Base-by-base conservation (phyloP, 148 eudicot species). In the Rhododendron ferrugineum region DNA sequence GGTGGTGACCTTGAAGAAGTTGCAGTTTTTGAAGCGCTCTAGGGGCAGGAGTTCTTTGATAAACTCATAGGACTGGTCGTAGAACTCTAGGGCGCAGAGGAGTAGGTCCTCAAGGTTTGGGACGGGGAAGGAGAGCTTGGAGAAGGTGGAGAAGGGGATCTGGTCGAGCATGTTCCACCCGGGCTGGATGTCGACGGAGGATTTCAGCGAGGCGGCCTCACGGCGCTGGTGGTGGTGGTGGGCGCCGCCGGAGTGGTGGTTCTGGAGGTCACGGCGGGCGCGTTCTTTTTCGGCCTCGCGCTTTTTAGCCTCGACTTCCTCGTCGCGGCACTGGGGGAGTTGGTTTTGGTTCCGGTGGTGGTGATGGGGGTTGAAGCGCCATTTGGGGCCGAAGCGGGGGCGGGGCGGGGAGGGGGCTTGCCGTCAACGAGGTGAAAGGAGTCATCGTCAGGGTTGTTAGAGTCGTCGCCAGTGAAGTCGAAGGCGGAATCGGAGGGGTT, bases 91-190 rank as follows among this genome's bases (percentile, higher is more conserved):
- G 0, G 88, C 89, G 20, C 98, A 95, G 26, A 92, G 83, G 18
- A 94, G 79, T 2, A 95, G 81, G 28, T 95, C 99, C 28, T 95
- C 98, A 0, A 98, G 99, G 20, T 96, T 98, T 0, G 93, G 92
- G 4, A 96, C 98, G 0, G 92, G 52, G 60, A 90, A 96, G 0
- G 95, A 88, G 0, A 96, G 91, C 84, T 95, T 96, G 0, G 97
- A 85, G 88, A 96, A 95, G 0, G 98, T 92, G 0, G 98, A 94
- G 83, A 96, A 96, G 0, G 98, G 98, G 70, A 96, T 95, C 86
- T 96, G 99, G 49, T 96, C 99, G 10, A 95, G 95, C 97, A 96
- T 93, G 62, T 96, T 96, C 99, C 99, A 96, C 60, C 93, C 98
- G 0, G 99, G 99, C 89, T 95, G 99, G 10, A 96, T 96, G 62